Base-by-base conservation (phyloP, 176 grass and related monocot genomes). In the Aegilops speltoides region DNA sequence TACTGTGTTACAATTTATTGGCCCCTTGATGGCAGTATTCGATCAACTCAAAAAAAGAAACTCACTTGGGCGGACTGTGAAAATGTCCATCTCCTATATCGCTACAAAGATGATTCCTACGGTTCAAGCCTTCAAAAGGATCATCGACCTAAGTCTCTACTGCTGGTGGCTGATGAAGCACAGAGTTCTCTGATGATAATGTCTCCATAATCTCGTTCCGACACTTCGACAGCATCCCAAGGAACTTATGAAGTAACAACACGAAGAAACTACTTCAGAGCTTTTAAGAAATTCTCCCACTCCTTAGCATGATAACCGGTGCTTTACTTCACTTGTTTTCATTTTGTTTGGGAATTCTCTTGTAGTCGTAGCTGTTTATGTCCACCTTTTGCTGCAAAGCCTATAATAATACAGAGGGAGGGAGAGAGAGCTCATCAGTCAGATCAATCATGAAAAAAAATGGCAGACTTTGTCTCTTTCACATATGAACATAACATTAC, bases 321-420 rank as follows among this genome's bases (percentile, higher is more conserved):
- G 28, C 5, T 64, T 70, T 46, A 8, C 20, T 89, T 84, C 67
- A 75, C 70, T 86, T 86, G 86, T 82, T 85, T 68, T 95, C 96
- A 73, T 64, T 95, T 45, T 88, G 91, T 88, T 69, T 94, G 17
- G 96, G 89, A 41, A 98, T 92, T 19, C 57, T 83, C 89, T 95
- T 95, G 91, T 92, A 93, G 57, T 93, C 89, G 23, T 98, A 95
- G 28, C 85, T 95, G 93, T 92, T 89, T 72, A 95, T 98, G 73
- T 95, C 95, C 82, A 95, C 89, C 86, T 93, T 98, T 46, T 93
- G 85, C 80, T 98, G 91, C 81, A 98, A 87, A 89, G 86, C 95
- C 95, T 98, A 59, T 40, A 63, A 76, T 77, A 50, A 50, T 6
- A 50, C 48, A 50, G 0, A 15, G 40, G 40, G 33, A 19, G 19